Evolutionary conservation across 2,329 filamentous ascomycete species (phyloP).

Genomic region (Xylariaceae sp.): DNA sequence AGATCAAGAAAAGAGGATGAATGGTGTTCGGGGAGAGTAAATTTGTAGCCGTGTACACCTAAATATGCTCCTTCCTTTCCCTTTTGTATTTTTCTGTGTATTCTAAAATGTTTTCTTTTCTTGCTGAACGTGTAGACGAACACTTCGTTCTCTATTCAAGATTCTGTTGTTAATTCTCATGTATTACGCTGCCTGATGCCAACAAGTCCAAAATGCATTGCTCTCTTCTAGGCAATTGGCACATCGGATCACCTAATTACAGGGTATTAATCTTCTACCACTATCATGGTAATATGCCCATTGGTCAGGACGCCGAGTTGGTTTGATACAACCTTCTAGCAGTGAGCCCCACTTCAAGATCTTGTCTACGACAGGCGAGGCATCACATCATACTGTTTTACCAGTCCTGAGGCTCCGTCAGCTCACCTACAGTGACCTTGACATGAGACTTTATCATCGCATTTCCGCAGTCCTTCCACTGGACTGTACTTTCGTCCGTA

Average conservation of each 20-base stretch:
- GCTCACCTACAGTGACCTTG: constrained; percentile 4
- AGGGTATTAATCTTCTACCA: neutral
- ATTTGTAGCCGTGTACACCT: neutral
- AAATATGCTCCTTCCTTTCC: neutral
- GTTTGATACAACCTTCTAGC: neutral
- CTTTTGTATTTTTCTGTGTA: neutral
- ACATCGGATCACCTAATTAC: neutral
- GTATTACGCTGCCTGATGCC: neutral
- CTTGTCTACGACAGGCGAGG: neutral
- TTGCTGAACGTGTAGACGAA: neutral
- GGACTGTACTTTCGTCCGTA: neutral
- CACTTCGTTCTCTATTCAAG: neutral
- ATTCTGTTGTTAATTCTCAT: neutral
- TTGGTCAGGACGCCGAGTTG: neutral
- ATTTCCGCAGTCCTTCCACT: constrained; percentile 6
- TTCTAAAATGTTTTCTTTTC: neutral
- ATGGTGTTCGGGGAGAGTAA: neutral
- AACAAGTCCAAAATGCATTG: neutral
- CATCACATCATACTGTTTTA: neutral
- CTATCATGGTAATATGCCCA: neutral
- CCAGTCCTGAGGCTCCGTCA: neutral
- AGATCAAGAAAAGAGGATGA: neutral
- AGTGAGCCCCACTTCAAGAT: neutral
- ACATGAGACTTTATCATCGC: constrained; percentile 3
- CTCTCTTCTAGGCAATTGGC: neutral